Percentiles rank a stretch among this genome's conserved stretches.
phyloP scores from a whole-genome alignment of 1,284 basidiomycete species.

The Sphaerobolus stellatus region DNA sequence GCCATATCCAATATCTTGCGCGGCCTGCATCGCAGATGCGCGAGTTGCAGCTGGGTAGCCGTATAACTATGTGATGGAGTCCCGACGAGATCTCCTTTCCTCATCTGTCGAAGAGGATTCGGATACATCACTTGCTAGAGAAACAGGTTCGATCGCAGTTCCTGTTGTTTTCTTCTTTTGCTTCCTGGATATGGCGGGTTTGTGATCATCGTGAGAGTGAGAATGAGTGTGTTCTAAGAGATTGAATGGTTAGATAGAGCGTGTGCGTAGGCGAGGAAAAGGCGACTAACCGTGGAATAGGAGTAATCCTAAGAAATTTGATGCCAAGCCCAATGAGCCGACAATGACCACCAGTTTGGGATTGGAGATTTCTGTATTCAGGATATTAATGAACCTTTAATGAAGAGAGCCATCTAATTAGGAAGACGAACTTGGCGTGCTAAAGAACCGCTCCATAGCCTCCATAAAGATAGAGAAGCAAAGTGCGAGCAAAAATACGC shows the following conservation, averaged over 20 bases:
- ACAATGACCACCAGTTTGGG: slow-evolving; percentile 89
- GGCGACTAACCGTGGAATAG: slow-evolving; percentile 83
- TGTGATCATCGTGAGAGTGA: slow-evolving; percentile 16
- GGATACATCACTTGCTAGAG: too few species aligned
- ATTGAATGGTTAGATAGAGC: slow-evolving; percentile 13
- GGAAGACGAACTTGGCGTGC: slow-evolving; percentile 62
- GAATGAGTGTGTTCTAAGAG: slow-evolving; percentile 50
- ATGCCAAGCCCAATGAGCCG: slow-evolving; percentile 84
- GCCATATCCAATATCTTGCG: slow-evolving; percentile 72
- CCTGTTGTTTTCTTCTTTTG: slow-evolving; percentile 11
- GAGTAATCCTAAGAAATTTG: slow-evolving; percentile 92
- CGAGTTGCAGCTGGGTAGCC: slow-evolving; percentile 88
- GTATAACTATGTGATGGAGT: slow-evolving; percentile 66
- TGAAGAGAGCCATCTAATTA: too few species aligned
- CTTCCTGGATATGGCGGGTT: slow-evolving; percentile 4
- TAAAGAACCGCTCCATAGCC: slow-evolving; percentile 88
- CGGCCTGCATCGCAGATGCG: slow-evolving; percentile 86
- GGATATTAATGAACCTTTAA: neutral
- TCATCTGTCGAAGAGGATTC: too few species aligned
- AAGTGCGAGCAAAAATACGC: slow-evolving; percentile 92
- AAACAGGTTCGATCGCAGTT: slow-evolving; percentile 11
- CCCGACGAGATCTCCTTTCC: too few species aligned
- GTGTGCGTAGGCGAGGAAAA: slow-evolving; percentile 1
- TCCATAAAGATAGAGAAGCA: slow-evolving; percentile 97
- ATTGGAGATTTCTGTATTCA: slow-evolving; percentile 79